Evolutionary conservation across 345 rosid species (phyloP), one percentile per base, ranked within the genome.

Genomic region (Turnera subulata): DNA sequence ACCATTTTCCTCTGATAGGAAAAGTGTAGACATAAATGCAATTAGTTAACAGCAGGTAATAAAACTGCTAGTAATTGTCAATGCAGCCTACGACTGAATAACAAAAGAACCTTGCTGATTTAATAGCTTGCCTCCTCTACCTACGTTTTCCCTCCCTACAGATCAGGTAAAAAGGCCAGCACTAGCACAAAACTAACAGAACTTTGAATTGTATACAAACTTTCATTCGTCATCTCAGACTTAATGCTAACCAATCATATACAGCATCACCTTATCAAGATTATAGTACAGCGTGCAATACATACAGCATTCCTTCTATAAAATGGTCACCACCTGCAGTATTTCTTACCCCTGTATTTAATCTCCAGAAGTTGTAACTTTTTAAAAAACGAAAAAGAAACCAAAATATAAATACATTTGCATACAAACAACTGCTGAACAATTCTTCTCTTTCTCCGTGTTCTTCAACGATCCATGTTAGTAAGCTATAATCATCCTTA

Each of bases 221-320:
- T 6, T 13, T 56, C 17, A 43, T 32, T 42, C 22, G 46, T 50
- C 46, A 57, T 42, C 50, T 32, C 42, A 56, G n/a, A 57, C 46
- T 29, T 32, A 9, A 15, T 21, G 16, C 53, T 37, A 51, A 60
- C 50, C 50, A 50, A 46, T 50, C 65, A 65, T 64, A 61, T 50
- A 66, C 71, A 69, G 18, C 32, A 51, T 43, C 51, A 50, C 52
- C n/a, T 57, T 48, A 22, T 0, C 16, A 21, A 63, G 53, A 42
- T 56, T 52, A 60, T 63, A 22, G 12, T 63, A 63, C 68, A 65
- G 37, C 50, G 62, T 58, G 48, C 50, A 52, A 45, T 54, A n/a
- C n/a, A n/a, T n/a, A n/a, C n/a, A n/a, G n/a, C n/a, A n/a, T n/a
- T n/a, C n/a, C n/a, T n/a, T n/a, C n/a, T n/a, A 11, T 37, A 39